Conservation (phyloP, 2,329 filamentous ascomycete genomes). For the Fusarium albidum region DNA sequence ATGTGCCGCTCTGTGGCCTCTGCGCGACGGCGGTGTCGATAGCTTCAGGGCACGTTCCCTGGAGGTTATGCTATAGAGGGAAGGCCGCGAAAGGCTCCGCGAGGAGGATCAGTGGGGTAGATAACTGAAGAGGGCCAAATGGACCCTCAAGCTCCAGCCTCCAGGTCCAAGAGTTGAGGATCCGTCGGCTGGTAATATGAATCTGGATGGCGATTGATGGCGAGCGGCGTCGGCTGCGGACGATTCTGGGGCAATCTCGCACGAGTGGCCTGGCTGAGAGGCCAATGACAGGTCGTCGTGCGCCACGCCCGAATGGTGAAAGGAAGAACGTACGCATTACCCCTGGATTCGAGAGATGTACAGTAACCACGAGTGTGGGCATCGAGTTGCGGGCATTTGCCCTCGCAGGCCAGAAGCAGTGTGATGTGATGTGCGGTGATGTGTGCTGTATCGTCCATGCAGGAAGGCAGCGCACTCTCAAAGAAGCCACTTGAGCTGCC, state of each 20-base stretch:
- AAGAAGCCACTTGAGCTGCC: constrained; percentile 14
- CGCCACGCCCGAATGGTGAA: constrained; percentile 12
- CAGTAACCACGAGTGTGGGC: no score
- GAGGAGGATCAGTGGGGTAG: constrained; percentile 35
- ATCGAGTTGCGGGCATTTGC: not conserved
- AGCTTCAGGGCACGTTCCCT: constrained; percentile 40
- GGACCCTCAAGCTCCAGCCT: constrained; percentile 5
- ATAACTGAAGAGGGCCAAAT: constrained; percentile 7
- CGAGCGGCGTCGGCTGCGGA: constrained; percentile 13
- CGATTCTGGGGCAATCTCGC: constrained; percentile 26
- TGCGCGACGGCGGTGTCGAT: constrained; percentile 40
- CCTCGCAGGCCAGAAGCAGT: constrained; percentile 2
- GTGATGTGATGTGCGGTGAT: constrained; percentile 18
- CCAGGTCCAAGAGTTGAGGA: constrained; percentile 13
- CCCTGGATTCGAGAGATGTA: constrained; percentile 14
- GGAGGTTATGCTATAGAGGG: constrained; percentile 33
- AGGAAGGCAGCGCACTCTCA: constrained; percentile 15
- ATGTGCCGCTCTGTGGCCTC: constrained; percentile 33
- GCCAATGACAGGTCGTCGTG: constrained; percentile 16
- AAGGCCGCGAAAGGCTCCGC: constrained; percentile 20
- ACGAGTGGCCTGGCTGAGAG: constrained; percentile 13
- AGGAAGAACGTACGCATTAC: constrained; percentile 5
- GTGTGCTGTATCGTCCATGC: constrained; percentile 13
- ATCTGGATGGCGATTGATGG: constrained; percentile 22
- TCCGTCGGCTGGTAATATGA: constrained; percentile 24